Base-by-base conservation (phyloP, 2,329 filamentous ascomycete species). In the Gaeumannomyces tritici region DNA sequence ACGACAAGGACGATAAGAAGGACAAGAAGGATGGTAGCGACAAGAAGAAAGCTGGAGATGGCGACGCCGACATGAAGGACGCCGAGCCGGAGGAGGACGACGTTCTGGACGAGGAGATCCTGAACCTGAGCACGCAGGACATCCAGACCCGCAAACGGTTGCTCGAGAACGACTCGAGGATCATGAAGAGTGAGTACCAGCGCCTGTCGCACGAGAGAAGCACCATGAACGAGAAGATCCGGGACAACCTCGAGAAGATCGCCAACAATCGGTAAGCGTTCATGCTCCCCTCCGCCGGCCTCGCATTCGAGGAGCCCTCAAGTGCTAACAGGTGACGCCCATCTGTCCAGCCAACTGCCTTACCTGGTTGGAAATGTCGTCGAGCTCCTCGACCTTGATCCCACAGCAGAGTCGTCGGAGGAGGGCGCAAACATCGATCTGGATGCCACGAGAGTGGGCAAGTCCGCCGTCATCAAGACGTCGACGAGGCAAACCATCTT, bases 351-450 rank as follows among this genome's bases (percentile, higher is more conserved):
- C 73, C 95, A 99, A 88, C 83, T 99, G 72, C 95, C 95, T 55
- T 99, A 99, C 75, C 89, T 99, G 15, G 95, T 99, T 67, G 95
- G 95, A 69, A 99, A 99, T 72, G 96, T 99, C 59, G 95, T 99
- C 62, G 95, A 99, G 76, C 88, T 99, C 61, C 83, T 99, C 65
- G 95, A 99, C 71, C 88, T 99, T 60, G 96, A 99, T 73, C 95
- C 96, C 59, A 93, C 92, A 28, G 93, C 90, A 67, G 95, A 99
- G 76, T 96, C 95, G 7, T 92, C 90, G 42, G 95, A 99, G 76
- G 96, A 99, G 77, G 96, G 95, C 65, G 95, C 96, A 70, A 99
- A 99, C 75, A 98, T 99, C 74, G 95, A 99, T 74, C 83, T 99
- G 59, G 95, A 99, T 77, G 95, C 95, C 67, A 97, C 92, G 54